These are phyloP conservation scores for Grosmannia serpens DNA, from an alignment of 2,329 filamentous ascomycete genomes.

Conservation along the genomic window DNA sequence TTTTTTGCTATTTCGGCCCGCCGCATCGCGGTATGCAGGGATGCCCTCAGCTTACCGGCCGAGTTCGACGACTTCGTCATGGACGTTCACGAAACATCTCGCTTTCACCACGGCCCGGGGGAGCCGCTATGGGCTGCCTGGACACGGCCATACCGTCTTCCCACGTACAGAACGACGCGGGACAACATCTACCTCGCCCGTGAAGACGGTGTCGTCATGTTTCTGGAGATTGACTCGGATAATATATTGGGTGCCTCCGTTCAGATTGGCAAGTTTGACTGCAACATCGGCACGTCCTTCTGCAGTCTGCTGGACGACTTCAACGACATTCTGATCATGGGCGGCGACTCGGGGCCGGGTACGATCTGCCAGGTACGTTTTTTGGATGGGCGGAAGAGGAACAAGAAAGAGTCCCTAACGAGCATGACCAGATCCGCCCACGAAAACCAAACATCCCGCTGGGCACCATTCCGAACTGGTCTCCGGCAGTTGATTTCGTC, in stretches of 20 bases:
- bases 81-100: constrained; percentile 26
- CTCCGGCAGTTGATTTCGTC: constrained; percentile 44
- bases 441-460: constrained; percentile 31
- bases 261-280: constrained; percentile 53
- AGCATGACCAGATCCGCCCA: constrained; percentile 33
- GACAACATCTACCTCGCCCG: constrained; percentile 80
- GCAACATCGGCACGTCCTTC: constrained; percentile 73
- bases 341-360: constrained; percentile 68
- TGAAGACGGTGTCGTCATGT: constrained; percentile 74
- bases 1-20: constrained; percentile 57
- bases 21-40: constrained; percentile 44
- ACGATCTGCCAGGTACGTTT: constrained; percentile 56
- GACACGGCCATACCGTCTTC: constrained; percentile 63
- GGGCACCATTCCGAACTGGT: constrained; percentile 54
- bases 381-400: background rate
- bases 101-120: constrained; percentile 33
- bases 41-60: constrained; percentile 39
- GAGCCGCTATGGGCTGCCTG: constrained; percentile 69
- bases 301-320: constrained; percentile 57
- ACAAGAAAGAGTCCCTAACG: background rate
- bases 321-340: constrained; percentile 68
- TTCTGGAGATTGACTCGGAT: constrained; percentile 53
- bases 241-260: constrained; percentile 43
- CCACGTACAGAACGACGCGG: constrained; percentile 46
- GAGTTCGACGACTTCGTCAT: constrained; percentile 34